Base-by-base conservation (phyloP, 768 basidiomycete species). In the Thelephora aurantiotincta region DNA sequence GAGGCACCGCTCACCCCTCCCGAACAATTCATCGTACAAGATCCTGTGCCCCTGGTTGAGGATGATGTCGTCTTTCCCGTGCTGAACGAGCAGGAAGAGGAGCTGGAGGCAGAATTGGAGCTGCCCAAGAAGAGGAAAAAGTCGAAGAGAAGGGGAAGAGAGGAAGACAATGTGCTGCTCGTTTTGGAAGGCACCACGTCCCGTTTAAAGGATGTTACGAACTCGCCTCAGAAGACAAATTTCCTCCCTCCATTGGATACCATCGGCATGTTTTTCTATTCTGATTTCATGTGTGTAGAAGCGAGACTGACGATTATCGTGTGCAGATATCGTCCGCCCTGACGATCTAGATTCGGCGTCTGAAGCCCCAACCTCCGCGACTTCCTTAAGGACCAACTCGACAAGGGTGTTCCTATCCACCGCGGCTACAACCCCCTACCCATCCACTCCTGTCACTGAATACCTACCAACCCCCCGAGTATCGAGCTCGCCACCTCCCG, bases 191-290 rank as follows among this genome's bases (percentile, higher is more conserved):
- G 63, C 50, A 62, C 59, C 51, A 68, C 77, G 57, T 61, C 64
- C 44, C 77, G 70, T 61, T 63, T 80, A 49, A 79, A 77, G 64
- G 80, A 82, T 56, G 72, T 80, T 52, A 80, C 78, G 22, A 80
- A 77, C 58, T 72, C 77, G 5, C 71, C 73, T 16, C 61, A 65
- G 50, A 58, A 59, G 35, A 68, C 65, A 46, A 46, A 56, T 18
- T 54, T 51, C 11, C 63, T 69, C 48, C 63, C 63, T 2, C 62
- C 57, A 13, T 53, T 68, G 33, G 67, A 71, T 45, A 68, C 58
- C 34, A 60, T 55, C 13, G 60, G 63, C 48, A 66, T 68, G 72
- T 48, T 47, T 66, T 54, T 14, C 11, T 23, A 12, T 22, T 26
- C 23, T 19, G 45, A 6, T 18, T 33, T 9, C 11, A n/a, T 51